Percentiles rank a stretch among this genome's conserved stretches.
phyloP scores from a whole-genome alignment of 164 flowering plant species.

The Hamamelis virginiana region DNA sequence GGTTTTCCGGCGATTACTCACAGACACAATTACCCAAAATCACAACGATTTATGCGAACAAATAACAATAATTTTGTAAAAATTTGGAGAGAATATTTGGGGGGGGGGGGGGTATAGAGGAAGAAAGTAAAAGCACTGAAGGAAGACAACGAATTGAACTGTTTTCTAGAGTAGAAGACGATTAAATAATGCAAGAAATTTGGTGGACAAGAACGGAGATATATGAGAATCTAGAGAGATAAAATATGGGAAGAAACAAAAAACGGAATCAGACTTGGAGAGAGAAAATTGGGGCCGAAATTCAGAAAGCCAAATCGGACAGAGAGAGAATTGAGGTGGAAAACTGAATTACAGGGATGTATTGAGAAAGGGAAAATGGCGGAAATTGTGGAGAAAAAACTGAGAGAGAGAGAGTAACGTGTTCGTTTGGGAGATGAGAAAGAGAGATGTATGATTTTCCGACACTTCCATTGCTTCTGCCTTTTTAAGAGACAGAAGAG shows the following conservation, averaged over 20 bases:
- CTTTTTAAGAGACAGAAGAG: conserved; percentile 18
- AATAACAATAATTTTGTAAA: no score
- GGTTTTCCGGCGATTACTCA: conserved; percentile 4
- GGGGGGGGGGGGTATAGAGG: no score
- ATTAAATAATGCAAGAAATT: neutral
- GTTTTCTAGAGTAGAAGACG: neutral
- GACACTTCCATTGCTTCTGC: no score
- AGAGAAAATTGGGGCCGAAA: neutral
- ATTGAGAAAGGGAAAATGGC: conserved; percentile 6
- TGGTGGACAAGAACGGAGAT: neutral
- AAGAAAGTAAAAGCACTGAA: no score
- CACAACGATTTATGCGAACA: no score
- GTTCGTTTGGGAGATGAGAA: neutral
- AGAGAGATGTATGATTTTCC: no score
- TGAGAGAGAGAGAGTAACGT: conserved; percentile 1
- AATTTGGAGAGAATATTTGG: no score
- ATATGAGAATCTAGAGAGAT: neutral
- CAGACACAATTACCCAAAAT: conserved; percentile 15
- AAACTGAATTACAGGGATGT: conserved; percentile 3
- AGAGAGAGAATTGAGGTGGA: neutral
- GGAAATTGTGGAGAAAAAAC: conserved; percentile 6
- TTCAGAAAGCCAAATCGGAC: no score
- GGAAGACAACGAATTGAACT: no score
- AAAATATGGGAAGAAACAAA: conserved; percentile 2
- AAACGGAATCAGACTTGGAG: neutral